These are phyloP conservation scores for Clavulina sp. DNA, from an alignment of 768 basidiomycete genomes.

Conservation along the genomic window DNA sequence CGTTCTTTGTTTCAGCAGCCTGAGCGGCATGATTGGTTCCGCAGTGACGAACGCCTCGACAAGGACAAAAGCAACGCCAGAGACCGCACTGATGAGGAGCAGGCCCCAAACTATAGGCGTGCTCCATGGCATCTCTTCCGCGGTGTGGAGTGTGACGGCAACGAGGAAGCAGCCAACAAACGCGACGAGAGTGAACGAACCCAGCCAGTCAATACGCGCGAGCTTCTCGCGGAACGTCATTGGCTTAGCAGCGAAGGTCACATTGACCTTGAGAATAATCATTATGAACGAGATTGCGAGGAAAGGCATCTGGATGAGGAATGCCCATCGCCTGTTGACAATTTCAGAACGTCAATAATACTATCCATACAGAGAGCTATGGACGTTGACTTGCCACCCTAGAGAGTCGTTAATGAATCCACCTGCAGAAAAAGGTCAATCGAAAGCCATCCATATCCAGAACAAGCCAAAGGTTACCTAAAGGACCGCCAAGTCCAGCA, in stretches of 20 bases:
- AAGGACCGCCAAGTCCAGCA: slow-evolving; percentile 20
- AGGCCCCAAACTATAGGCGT: slow-evolving; percentile 55
- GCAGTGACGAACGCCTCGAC: slow-evolving; percentile 65
- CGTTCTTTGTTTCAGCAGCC: slow-evolving; percentile 56
- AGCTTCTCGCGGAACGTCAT: slow-evolving; percentile 44
- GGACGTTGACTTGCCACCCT: slow-evolving; percentile 68
- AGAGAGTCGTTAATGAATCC: slow-evolving; percentile 50
- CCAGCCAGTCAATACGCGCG: slow-evolving; percentile 67
- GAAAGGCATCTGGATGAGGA: slow-evolving; percentile 69
- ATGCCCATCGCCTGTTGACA: slow-evolving; percentile 69
- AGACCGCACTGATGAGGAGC: slow-evolving; percentile 38
- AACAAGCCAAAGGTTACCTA: too few relatives aligned
- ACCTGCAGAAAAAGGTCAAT: background rate
- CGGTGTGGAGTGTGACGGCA: slow-evolving; percentile 58
- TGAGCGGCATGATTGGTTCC: slow-evolving; percentile 83
- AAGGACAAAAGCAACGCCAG: slow-evolving; percentile 41
- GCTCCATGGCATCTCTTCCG: slow-evolving; percentile 62
- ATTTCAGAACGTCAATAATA: too few relatives aligned
- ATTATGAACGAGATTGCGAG: slow-evolving; percentile 52
- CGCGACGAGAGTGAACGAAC: slow-evolving; percentile 61
- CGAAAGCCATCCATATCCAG: too few relatives aligned
- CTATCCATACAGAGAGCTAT: too few relatives aligned
- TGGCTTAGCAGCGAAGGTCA: slow-evolving; percentile 46
- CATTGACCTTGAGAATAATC: slow-evolving; percentile 61
- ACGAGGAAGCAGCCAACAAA: slow-evolving; percentile 54